A percentile compares a stretch with the other conserved stretches of the same genome.
Conservation (phyloP, 257 asterid genomes). For the Solanum sejunctum region DNA sequence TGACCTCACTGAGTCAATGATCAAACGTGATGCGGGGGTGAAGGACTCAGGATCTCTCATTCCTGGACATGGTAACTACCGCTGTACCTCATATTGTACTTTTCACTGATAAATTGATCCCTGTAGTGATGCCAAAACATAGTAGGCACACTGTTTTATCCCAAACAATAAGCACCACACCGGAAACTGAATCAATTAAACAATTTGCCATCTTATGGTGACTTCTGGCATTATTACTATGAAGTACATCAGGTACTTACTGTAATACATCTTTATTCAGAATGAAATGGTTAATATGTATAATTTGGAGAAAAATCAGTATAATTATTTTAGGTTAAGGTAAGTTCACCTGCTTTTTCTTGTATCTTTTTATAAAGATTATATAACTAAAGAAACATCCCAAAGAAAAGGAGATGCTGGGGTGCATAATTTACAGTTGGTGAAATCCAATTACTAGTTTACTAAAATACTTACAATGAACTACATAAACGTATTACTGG, state of each 20-base stretch:
- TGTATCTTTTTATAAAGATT: background rate
- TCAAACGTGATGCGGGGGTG: slow-evolving; percentile 98
- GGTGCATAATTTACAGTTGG: background rate
- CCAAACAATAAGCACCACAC: background rate
- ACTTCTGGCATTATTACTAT: background rate
- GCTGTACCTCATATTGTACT: background rate
- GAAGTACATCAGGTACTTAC: background rate
- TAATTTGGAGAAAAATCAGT: background rate
- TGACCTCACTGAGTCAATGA: slow-evolving; percentile 89
- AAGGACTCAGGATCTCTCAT: slow-evolving; percentile 97
- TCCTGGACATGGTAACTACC: slow-evolving; percentile 85
- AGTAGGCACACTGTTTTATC: background rate
- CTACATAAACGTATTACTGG: background rate
- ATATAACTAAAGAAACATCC: background rate
- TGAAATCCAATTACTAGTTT: background rate
- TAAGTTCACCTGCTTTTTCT: background rate
- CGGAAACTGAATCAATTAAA: background rate
- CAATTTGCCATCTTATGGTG: background rate
- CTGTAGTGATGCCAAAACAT: background rate
- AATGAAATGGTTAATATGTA: background rate
- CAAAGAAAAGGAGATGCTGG: background rate
- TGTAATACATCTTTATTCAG: background rate
- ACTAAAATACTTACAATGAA: background rate
- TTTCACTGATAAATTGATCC: background rate
- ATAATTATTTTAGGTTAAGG: background rate